Evolutionary conservation across 257 asterid genomes (phyloP).

Genomic region (Solanum ossicruentum): DNA sequence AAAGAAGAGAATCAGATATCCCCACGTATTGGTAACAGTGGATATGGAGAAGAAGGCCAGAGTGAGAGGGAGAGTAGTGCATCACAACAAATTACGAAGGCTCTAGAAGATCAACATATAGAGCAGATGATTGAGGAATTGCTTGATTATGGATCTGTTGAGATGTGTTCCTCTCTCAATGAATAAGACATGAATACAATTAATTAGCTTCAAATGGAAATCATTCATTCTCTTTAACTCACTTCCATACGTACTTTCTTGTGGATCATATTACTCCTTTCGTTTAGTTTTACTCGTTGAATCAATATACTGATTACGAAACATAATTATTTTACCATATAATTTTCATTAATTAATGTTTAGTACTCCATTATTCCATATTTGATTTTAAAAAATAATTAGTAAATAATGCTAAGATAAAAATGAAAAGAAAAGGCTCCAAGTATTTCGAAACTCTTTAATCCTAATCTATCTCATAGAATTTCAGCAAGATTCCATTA

Average conservation of each 20-base stretch:
- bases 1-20: not conserved
- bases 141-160: conserved; percentile 46
- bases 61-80: not conserved
- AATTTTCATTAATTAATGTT: too few relatives aligned
- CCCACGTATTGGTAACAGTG: not conserved
- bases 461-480: too few relatives aligned
- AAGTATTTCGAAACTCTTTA: too few relatives aligned
- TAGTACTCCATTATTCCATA: too few relatives aligned
- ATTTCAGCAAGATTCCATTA: too few relatives aligned
- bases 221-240: not conserved
- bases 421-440: too few relatives aligned
- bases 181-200: not conserved
- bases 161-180: conserved; percentile 24
- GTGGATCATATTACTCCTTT: too few relatives aligned
- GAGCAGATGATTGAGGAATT: conserved; percentile 70
- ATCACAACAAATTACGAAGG: conserved; percentile 13
- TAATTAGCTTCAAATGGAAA: not conserved
- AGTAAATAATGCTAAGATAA: too few relatives aligned
- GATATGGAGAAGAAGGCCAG: not conserved
- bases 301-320: too few relatives aligned
- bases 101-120: conserved; percentile 50
- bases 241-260: not conserved
- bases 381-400: too few relatives aligned
- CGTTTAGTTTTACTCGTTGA: too few relatives aligned
- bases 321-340: too few relatives aligned